Evolutionary conservation across 2,329 filamentous ascomycete species (phyloP), one percentile per base, ranked within the genome.

Genomic region (Torrubiellomyces zombiae): DNA sequence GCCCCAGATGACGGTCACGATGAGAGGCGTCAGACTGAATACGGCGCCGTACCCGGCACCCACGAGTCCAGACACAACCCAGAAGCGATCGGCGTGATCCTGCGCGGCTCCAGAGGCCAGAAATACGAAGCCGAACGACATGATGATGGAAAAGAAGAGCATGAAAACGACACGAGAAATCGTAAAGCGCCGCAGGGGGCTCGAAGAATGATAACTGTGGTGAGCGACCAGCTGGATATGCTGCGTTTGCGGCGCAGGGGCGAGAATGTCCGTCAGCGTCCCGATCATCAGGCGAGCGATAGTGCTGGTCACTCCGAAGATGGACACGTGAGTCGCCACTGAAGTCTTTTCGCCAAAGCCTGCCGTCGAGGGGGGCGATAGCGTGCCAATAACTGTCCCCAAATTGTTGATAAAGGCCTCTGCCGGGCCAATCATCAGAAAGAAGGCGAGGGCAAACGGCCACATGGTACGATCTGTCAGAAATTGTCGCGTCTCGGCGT

Each of bases 321-420:
- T 85, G 13, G 81, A 91, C 27, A 98, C 85, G 42, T 98, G 89
- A 0, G 83, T 94, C 28, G 83, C 71, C 19, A 78, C 64, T 24
- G 78, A 67, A 23, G 75, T 70, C 38, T 58, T 47, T 12, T 40
- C 34, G 26, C 54, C 44, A 4, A 45, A 37, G 24, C 51, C 46
- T 22, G 55, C 47, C 11, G 61, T 44, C 6, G 54, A 47, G 11
- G 69, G 72, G 9, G 65, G 66, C 21, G 79, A 80, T 4, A 94
- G 60, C 0, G 86, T 92, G 37, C 79, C 76, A 38, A 95, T 85
- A 32, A 98, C 75, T 14, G 85, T 94, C 18, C 89, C 89, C 7
- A 98, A 59, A 40, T 95, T 98, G 55, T 95, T 98, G 53, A 95
- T 83, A 48, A 94, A 98, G 8, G 86, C 80, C 52, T 98, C 89